Base-by-base conservation (phyloP, 139 green algal genomes). In the Chlamydomonas urium region DNA sequence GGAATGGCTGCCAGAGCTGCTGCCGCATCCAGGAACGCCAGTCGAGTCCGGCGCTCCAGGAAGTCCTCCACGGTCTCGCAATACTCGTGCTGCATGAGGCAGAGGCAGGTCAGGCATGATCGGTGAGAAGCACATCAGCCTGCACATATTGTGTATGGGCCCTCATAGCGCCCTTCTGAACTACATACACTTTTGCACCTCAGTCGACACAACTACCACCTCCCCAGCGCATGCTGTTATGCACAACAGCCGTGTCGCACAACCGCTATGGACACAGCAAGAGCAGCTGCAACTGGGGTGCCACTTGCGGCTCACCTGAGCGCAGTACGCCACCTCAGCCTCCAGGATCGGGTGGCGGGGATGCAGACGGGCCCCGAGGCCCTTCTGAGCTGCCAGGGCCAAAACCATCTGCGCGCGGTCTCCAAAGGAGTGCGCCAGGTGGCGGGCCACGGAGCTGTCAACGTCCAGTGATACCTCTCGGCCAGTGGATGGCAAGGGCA, bases 41-140 rank as follows among this genome's bases (percentile, higher is more conserved):
- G 83, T 21, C 95, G 88, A 0, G 90, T 97, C 38, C 95, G 81
- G 2, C 94, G 79, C 0, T 87, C 86, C 14, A 99, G 62, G 75
- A 99, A 99, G 79, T 99, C 95, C 47, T 92, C 85, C 29, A 92
- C 83, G 5, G 84, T 92, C 72, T 89, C 74, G 78, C 94, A 98
- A 66, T 90, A 94, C 86, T 99, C 53, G 26, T 63, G 53, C 53
- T 63, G 53, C 53, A 63, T 17, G 29, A 36, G 24, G 53, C 21
- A 33, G 29, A 63, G 17, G 45, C 45, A 56, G 21, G 17, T 17
- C 21, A 17, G 17, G 45, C 17, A 56, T 56, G 17, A 17, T 26
- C 45, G 21, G 45, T 17, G 14, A 53, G 14, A 53, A 10, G 14
- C 42, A 53, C 42, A 53, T 53, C 42, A 17, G 42, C 10, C 14